Conservation (phyloP, 1,139 yeast species). For the Yamadazyma aaseri region DNA sequence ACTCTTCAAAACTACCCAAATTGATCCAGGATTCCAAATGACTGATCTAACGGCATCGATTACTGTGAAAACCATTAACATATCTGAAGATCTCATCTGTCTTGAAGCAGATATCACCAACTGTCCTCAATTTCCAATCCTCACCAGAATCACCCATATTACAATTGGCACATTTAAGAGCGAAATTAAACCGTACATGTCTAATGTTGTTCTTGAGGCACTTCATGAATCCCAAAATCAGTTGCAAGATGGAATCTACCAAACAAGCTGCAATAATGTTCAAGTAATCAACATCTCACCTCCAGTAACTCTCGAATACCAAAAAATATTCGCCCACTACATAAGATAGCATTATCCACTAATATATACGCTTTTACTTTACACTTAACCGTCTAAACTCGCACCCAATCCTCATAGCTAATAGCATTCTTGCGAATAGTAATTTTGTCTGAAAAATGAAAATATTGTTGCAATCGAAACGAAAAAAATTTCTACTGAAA, state of each 20-base stretch:
- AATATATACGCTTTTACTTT: too few species aligned
- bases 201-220: conserved; percentile 25
- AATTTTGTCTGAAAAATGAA: too few species aligned
- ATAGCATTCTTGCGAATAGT: too few species aligned
- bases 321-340: conserved; percentile 8
- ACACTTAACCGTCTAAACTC: too few species aligned
- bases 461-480: too few species aligned
- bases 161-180: conserved; percentile 65
- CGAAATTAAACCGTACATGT: conserved; percentile 45
- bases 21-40: conserved; percentile 9
- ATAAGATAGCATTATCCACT: background rate
- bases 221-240: conserved; percentile 10
- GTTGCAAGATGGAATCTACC: conserved; percentile 2
- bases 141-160: conserved; percentile 62
- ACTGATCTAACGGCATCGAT: conserved; percentile 35
- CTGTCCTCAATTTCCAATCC: conserved; percentile 23
- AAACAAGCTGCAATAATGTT: background rate
- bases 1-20: conserved; percentile 14
- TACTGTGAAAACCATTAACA: conserved; percentile 32
- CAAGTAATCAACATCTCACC: conserved; percentile 1
- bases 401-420: too few species aligned
- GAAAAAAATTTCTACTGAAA: conserved; percentile 1
- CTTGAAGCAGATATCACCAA: conserved; percentile 43
- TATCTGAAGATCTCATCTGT: conserved; percentile 52
- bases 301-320: conserved; percentile 3